Evolutionary conservation across 768 basidiomycete species (phyloP).

Genomic region (Kondoa subrosea): DNA sequence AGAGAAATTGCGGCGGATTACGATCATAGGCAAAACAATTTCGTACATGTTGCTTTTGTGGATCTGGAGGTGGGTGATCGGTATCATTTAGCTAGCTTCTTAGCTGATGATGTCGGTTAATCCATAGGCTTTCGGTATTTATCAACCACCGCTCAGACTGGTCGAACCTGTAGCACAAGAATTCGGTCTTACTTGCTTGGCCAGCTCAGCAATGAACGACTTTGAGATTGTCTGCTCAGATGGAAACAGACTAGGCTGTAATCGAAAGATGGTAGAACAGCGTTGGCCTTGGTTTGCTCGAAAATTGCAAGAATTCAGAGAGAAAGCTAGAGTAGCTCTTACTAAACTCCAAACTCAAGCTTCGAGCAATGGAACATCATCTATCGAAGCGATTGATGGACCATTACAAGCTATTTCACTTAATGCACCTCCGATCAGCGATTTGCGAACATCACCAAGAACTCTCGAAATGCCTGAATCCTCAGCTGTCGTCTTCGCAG

Average conservation of each 20-base stretch:
- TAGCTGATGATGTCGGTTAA: slow-evolving; percentile 81
- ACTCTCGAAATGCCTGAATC: slow-evolving; percentile 68
- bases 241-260: slow-evolving; percentile 62
- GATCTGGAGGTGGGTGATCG: slow-evolving; percentile 16
- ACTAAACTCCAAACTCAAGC: background rate
- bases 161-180: slow-evolving; percentile 58
- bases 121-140: slow-evolving; percentile 87
- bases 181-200: slow-evolving; percentile 59
- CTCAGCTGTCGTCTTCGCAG: slow-evolving; percentile 68
- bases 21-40: slow-evolving; percentile 71
- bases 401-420: background rate
- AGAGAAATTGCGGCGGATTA: slow-evolving; percentile 84
- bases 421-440: background rate
- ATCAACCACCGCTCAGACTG: slow-evolving; percentile 55
- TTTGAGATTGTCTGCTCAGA: slow-evolving; percentile 89
- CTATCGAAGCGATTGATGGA: background rate
- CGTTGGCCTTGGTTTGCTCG: slow-evolving; percentile 83
- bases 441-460: slow-evolving; percentile 33
- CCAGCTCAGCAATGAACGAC: slow-evolving; percentile 40
- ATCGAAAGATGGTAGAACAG: slow-evolving; percentile 64
- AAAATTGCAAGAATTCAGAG: slow-evolving; percentile 10
- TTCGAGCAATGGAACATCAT: background rate
- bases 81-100: slow-evolving; percentile 26
- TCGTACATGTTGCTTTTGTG: slow-evolving; percentile 29
- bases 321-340: background rate